Base-by-base conservation (phyloP, 495 filamentous ascomycete genomes). In the Chaetomidium leptoderma region DNA sequence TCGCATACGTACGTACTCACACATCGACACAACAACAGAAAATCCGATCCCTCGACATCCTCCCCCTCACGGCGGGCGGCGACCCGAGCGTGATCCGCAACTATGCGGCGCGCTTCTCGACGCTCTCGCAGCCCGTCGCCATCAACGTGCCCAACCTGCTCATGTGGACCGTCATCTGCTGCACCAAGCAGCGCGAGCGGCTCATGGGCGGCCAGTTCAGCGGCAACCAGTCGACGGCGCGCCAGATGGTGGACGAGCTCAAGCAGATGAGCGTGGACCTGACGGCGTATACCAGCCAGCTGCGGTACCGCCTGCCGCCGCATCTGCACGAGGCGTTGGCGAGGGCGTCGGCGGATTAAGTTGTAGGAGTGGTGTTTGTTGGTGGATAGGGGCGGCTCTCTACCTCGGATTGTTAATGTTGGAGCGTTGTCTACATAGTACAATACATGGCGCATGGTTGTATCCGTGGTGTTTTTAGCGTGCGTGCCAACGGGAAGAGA, bases 271-370 rank as follows among this genome's bases (percentile, higher is more conserved):
- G 86, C 48, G 87, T 88, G 66, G 93, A 96, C 73, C 70, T 96
- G 55, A 95, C 92, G 79, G 85, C 95, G 33, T 98, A 96, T 75
- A 92, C 92, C 14, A 92, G 93, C 27, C 85, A 96, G 80, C 82
- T 98, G 64, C 86, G 90, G 68, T 98, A 95, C 72, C 85, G 92
- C 58, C 77, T 97, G 70, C 80, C 80, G 55, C 76, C 74, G 30
- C 72, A 80, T 52, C 80, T 95, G 35, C 90, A 90, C 72, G 91
- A 95, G 75, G 86, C 82, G 49, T 72, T 97, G 64, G 90, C 89
- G 59, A 78, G 83, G 64, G 88, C 85, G 27, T 89, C 85, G 36
- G 81, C 85, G 45, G 89, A 93, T 53, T 82, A 70, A 51, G 35
- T n/a, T 9, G 26, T 14, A 14, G 42, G 17, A 9, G 14, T 35